These are phyloP conservation scores for Leccinum longicurvipes DNA, from an alignment of 768 basidiomycete species.

Conservation along the genomic window DNA sequence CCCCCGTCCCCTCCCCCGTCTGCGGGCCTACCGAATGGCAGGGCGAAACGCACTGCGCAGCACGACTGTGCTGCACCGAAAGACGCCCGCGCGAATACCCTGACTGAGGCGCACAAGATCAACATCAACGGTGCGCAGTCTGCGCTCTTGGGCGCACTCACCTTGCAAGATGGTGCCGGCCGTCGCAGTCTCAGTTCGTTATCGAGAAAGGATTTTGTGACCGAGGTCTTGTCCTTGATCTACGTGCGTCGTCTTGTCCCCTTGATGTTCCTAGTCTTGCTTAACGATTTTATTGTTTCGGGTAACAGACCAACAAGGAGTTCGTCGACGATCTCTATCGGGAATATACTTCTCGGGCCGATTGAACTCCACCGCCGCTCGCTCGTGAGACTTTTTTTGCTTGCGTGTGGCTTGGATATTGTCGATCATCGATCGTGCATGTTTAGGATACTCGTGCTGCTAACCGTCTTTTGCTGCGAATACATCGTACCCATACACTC, in stretches of 20 bases:
- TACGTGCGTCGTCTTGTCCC: conserved; percentile 42
- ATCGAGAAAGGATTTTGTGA: conserved; percentile 56
- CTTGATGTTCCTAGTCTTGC: neutral
- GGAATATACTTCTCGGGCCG: conserved; percentile 39
- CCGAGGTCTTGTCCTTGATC: conserved; percentile 57
- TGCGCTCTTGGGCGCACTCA: conserved; percentile 26
- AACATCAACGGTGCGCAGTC: conserved; percentile 19
- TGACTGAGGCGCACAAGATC: conserved; percentile 9
- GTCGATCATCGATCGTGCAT: neutral
- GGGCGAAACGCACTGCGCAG: conserved; percentile 13
- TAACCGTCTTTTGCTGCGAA: conserved; percentile 13
- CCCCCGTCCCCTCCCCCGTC: neutral
- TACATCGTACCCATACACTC: conserved; percentile 2
- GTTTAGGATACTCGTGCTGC: conserved; percentile 7
- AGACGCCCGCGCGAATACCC: neutral
- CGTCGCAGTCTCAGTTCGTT: conserved; percentile 23
- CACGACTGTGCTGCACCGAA: conserved; percentile 6
- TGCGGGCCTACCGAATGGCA: conserved; percentile 24
- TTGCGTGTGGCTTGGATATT: neutral
- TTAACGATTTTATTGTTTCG: neutral
- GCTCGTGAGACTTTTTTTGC: no score
- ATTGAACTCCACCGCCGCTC: neutral
- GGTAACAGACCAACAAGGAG: conserved; percentile 53
- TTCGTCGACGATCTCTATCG: conserved; percentile 64
- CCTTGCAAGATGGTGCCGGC: conserved; percentile 14